Evolutionary conservation across 73 alveolate genomes (phyloP).

Genomic region (Paramecium sexaurelia): DNA sequence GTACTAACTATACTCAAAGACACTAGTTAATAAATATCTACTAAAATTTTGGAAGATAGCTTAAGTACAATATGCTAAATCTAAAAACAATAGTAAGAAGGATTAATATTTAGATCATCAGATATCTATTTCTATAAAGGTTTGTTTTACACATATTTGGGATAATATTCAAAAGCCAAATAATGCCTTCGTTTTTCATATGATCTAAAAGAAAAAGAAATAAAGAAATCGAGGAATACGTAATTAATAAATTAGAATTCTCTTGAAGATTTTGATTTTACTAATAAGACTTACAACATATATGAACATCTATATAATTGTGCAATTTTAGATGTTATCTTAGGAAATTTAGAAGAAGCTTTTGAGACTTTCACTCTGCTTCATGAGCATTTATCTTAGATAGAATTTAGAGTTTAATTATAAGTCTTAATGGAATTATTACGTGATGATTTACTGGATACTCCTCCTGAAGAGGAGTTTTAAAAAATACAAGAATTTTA

Average conservation of each 20-base stretch:
- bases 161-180: slow-evolving; percentile 30
- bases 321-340: slow-evolving; percentile 8
- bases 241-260: not conserved
- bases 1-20: slow-evolving; percentile 2
- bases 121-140: slow-evolving; percentile 52
- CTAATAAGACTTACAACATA: slow-evolving; percentile 40
- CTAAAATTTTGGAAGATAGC: not conserved
- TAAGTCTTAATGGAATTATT: not conserved
- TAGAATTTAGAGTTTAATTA: not conserved
- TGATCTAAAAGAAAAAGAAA: slow-evolving; percentile 20
- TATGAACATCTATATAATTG: slow-evolving; percentile 58
- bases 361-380: not conserved
- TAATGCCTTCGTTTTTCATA: slow-evolving; percentile 5
- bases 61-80: not conserved
- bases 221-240: not conserved
- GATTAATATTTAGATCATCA: slow-evolving; percentile 15
- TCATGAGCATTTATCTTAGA: not conserved
- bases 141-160: not conserved
- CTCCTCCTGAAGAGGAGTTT: not conserved
- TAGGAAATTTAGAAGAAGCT: slow-evolving; percentile 6
- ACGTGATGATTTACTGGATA: not conserved
- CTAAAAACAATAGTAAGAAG: not conserved
- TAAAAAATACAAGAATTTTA: not conserved
- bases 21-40: not conserved
- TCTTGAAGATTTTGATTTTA: slow-evolving; percentile 60